Evolutionary conservation across 2,329 filamentous ascomycete genomes (phyloP).

Genomic region (Coniosporium tulheliwenetii): DNA sequence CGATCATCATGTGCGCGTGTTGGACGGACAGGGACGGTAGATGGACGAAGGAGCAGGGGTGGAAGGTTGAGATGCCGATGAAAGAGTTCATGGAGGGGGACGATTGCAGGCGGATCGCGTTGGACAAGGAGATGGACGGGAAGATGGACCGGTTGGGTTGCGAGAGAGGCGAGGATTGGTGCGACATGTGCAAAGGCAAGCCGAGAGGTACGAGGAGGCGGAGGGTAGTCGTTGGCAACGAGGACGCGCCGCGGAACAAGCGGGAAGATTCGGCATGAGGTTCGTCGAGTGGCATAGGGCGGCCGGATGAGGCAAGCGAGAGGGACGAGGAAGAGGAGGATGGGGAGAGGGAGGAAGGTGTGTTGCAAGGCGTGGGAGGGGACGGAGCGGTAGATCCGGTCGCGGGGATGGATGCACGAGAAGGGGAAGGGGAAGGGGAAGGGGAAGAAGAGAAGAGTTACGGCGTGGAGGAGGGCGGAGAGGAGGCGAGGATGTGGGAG

Average conservation of each 20-base stretch:
- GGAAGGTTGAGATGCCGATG: neutral
- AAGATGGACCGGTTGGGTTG: neutral
- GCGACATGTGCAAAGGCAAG: neutral
- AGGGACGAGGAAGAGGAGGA: neutral
- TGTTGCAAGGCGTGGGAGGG: neutral
- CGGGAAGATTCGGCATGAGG: no score
- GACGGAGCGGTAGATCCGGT: neutral
- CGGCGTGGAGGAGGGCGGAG: neutral
- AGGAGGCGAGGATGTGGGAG: neutral
- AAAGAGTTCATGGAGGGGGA: neutral
- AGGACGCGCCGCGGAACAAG: neutral
- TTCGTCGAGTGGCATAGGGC: no score
- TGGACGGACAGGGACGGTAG: neutral
- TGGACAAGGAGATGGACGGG: neutral
- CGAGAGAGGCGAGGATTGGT: neutral
- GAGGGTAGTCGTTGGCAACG: neutral
- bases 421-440: neutral
- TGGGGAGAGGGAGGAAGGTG: neutral
- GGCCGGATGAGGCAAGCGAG: no score
- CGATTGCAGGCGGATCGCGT: neutral
- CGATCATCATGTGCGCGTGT: neutral
- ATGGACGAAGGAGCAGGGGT: neutral
- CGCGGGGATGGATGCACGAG: neutral
- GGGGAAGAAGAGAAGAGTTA: neutral
- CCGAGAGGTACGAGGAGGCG: neutral